A percentile compares a stretch with the other conserved stretches of the same genome.
phyloP scores from a whole-genome alignment of 257 asterid genomes.

The Ophiorrhiza pumila region DNA sequence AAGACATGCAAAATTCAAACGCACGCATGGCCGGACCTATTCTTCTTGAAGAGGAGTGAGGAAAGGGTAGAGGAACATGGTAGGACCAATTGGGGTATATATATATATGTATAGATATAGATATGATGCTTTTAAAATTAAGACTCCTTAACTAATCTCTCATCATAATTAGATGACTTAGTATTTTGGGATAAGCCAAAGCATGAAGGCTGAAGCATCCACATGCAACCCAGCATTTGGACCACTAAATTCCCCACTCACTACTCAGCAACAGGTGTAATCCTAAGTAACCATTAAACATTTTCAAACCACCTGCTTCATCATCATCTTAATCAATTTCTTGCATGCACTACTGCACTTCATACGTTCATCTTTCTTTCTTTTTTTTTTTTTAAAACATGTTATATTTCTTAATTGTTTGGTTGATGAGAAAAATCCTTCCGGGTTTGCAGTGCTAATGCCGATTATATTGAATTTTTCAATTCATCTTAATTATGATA shows the following conservation, averaged over 20 bases:
- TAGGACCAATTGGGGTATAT: slow-evolving; percentile 40
- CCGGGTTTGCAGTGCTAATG: no score
- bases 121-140: slow-evolving; percentile 23
- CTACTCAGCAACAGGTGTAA: slow-evolving; percentile 45
- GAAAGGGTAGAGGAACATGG: slow-evolving; percentile 63
- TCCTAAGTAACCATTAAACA: slow-evolving; percentile 11
- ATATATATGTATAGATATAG: slow-evolving; percentile 19
- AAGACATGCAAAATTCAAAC: slow-evolving; percentile 21
- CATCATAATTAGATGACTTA: slow-evolving; percentile 43
- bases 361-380: no score
- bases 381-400: no score
- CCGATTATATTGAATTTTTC: no score
- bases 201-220: no score
- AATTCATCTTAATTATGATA: no score
- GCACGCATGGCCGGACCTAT: slow-evolving; percentile 36
- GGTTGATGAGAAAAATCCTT: no score
- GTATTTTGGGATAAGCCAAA: slow-evolving; percentile 26
- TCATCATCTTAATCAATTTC: no score
- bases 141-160: slow-evolving; percentile 52
- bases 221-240: slow-evolving; percentile 48
- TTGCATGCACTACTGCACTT: no score
- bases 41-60: slow-evolving; percentile 16
- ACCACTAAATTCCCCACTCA: slow-evolving; percentile 40
- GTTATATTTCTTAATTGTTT: no score
- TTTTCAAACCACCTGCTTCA: no score